These are phyloP conservation scores for Gentiana straminea DNA, from an alignment of 257 asterid genomes.

Conservation along the genomic window DNA sequence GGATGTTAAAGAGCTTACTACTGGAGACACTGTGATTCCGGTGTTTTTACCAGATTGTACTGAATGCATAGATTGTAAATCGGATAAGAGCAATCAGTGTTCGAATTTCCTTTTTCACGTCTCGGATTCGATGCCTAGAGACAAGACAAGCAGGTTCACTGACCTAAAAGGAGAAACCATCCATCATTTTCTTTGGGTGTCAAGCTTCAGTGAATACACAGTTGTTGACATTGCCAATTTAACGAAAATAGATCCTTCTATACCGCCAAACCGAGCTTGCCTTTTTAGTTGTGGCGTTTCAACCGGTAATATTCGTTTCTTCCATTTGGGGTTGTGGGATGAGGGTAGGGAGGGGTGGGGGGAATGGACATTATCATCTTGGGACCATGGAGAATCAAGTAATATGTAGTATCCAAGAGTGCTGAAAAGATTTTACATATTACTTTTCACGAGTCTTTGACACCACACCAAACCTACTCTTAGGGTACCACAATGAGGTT, in stretches of 20 bases:
- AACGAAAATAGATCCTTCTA: slow-evolving; percentile 38
- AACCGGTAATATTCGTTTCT: slow-evolving; percentile 37
- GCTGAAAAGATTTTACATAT: no score
- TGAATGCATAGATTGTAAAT: slow-evolving; percentile 66
- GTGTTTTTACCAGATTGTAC: slow-evolving; percentile 63
- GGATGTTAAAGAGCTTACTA: slow-evolving; percentile 35
- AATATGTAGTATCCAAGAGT: no score
- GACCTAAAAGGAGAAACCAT: slow-evolving; percentile 61
- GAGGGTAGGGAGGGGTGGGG: no score
- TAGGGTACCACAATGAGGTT: no score
- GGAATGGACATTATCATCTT: no score
- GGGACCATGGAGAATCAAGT: no score
- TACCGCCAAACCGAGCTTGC: slow-evolving; percentile 76
- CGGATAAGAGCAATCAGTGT: slow-evolving; percentile 75
- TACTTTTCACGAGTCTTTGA: no score
- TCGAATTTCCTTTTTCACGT: slow-evolving; percentile 45
- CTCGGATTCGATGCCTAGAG: slow-evolving; percentile 48
- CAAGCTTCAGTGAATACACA: slow-evolving; percentile 80
- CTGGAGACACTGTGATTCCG: slow-evolving; percentile 74
- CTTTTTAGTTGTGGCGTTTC: slow-evolving; percentile 93
- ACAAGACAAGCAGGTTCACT: slow-evolving; percentile 69
- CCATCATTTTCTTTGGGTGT: slow-evolving; percentile 51
- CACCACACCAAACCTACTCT: no score
- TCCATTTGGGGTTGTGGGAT: no score
- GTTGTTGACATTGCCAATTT: slow-evolving; percentile 47